Percentiles rank a stretch among this genome's conserved stretches.
Conservation (phyloP, 352 stramenopile genomes). For the Phytopythium helicoides region DNA sequence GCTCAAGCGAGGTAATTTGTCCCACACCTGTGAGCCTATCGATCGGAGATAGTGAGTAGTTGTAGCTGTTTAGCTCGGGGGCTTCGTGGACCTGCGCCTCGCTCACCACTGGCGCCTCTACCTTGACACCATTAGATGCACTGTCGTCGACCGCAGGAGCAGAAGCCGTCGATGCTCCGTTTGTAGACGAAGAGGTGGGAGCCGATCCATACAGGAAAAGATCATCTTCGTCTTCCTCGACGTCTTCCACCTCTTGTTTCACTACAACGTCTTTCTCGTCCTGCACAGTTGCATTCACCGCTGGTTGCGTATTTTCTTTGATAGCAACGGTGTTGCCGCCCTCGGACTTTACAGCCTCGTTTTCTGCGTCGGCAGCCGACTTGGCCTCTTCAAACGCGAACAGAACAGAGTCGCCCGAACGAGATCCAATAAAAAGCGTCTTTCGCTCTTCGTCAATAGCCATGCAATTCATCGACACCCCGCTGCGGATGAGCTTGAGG, state of each 20-base stretch:
- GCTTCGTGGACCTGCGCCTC: slow-evolving; percentile 6
- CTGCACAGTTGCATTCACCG: neutral
- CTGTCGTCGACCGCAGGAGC: neutral
- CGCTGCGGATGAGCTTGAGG: slow-evolving; percentile 48
- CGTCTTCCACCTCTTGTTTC: slow-evolving; percentile 20
- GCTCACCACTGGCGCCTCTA: slow-evolving; percentile 2
- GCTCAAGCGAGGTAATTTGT: slow-evolving; percentile 81
- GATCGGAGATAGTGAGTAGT: slow-evolving; percentile 58
- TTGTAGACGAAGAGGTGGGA: slow-evolving; percentile 1
- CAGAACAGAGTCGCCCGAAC: slow-evolving; percentile 74
- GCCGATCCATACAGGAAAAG: slow-evolving; percentile 71
- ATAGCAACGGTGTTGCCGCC: slow-evolving; percentile 13
- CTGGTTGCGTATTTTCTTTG: slow-evolving; percentile 21
- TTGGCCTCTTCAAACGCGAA: slow-evolving; percentile 42
- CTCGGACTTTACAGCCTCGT: slow-evolving; percentile 17
- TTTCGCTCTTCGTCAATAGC: slow-evolving; percentile 57
- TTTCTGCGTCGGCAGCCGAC: slow-evolving; percentile 12
- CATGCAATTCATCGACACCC: slow-evolving; percentile 53
- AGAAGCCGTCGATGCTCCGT: neutral
- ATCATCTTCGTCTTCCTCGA: slow-evolving; percentile 73
- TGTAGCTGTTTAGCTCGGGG: slow-evolving; percentile 3
- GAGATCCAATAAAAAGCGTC: slow-evolving; percentile 79
- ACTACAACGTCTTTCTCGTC: slow-evolving; percentile 8
- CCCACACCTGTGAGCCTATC: slow-evolving; percentile 72
- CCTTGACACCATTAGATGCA: slow-evolving; percentile 7